Evolutionary conservation across 345 rosid species (phyloP).

Genomic region (Eucalyptus urophylla): DNA sequence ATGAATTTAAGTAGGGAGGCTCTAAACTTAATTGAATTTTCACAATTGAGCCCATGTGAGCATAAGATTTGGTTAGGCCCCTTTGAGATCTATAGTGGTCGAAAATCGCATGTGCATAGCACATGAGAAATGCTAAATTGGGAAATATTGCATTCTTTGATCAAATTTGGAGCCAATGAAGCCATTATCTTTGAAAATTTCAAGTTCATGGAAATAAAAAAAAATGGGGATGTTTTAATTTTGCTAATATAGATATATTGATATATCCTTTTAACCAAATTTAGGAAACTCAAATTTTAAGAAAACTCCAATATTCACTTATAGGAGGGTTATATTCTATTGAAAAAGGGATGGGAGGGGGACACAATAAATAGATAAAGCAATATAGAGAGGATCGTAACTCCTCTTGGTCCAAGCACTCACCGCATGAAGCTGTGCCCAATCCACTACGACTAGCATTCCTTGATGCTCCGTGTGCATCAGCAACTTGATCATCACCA

Average conservation of each 20-base stretch:
- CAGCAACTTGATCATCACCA: neutral
- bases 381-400: neutral
- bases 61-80: neutral
- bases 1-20: neutral
- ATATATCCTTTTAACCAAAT: neutral
- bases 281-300: neutral
- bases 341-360: neutral
- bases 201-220: neutral
- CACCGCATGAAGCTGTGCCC: neutral
- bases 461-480: neutral
- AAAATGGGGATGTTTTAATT: neutral
- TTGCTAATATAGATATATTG: neutral
- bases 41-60: neutral
- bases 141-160: neutral
- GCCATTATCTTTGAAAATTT: neutral
- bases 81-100: neutral
- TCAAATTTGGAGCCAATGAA: neutral
- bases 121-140: neutral
- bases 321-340: neutral
- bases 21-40: neutral
- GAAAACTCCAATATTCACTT: neutral
- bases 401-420: neutral
- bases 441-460: neutral
- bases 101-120: neutral
- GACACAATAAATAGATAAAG: neutral